These are phyloP conservation scores for Musa balbisiana DNA, from an alignment of 202 grass and related monocot species.

Conservation along the genomic window DNA sequence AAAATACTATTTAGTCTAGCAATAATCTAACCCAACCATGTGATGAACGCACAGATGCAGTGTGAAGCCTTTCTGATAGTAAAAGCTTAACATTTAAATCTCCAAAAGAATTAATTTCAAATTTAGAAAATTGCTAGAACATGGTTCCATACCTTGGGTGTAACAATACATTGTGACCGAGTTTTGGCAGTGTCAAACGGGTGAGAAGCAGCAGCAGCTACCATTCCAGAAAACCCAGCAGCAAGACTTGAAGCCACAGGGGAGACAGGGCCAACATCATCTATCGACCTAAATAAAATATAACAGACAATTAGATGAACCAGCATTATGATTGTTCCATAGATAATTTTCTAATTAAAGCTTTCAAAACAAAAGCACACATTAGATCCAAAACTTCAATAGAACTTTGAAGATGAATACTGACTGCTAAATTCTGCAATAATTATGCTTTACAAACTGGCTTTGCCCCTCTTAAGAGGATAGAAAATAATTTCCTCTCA, in stretches of 20 bases:
- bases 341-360: background rate
- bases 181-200: slow-evolving; percentile 87
- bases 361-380: background rate
- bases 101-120: too few relatives aligned
- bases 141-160: slow-evolving; percentile 53
- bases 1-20: too few relatives aligned
- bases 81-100: too few relatives aligned
- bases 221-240: slow-evolving; percentile 61
- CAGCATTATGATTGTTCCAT: background rate
- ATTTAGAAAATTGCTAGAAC: too few relatives aligned
- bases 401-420: background rate
- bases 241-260: slow-evolving; percentile 72
- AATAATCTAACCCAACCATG: too few relatives aligned
- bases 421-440: too few relatives aligned
- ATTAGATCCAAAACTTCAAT: background rate
- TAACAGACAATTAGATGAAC: background rate
- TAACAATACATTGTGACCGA: slow-evolving; percentile 67
- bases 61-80: too few relatives aligned
- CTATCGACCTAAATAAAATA: slow-evolving; percentile 52
- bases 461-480: too few relatives aligned
- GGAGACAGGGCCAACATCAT: slow-evolving; percentile 57
- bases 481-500: too few relatives aligned
- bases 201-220: slow-evolving; percentile 82
- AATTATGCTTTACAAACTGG: too few relatives aligned
- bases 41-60: too few relatives aligned